Evolutionary conservation across 2,329 filamentous ascomycete species (phyloP), one percentile per base, ranked within the genome.

Genomic region (Camillea tinctor): DNA sequence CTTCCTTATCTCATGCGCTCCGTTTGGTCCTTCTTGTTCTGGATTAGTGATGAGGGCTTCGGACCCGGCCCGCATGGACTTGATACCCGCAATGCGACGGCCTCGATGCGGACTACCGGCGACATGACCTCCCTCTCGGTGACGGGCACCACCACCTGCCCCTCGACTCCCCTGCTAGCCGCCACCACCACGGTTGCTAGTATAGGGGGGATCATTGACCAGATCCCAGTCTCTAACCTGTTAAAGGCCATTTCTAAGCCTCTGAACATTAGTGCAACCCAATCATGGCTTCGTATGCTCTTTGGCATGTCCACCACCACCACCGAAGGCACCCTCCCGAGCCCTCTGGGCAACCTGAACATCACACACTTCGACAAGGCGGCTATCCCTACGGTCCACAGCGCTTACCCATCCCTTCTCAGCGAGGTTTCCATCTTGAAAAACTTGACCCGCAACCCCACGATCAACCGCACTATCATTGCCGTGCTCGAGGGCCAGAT

Each of bases 11-110:
- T 91, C 52, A 96, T 98, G 84, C 87, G 96, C 69, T 89, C 91
- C 44, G 88, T 96, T 52, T 99, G 95, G 96, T 87, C 94, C 48
- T 90, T 92, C 62, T 83, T 98, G 66, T 98, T 99, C 77, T 99
- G 93, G 93, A 80, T 97, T 63, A 93, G 91, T 61, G 93, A 97
- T 82, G 91, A 78, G 82, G 91, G 84, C 2, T 74, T 86, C 4
- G 79, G 80, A 11, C 73, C 73, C 52, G 68, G 70, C 56, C 66
- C 74, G 4, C 61, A 68, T 9, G 58, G 68, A 17, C 62, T 68
- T 21, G 77, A 80, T 48, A 36, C 61, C 44, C 62, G 68, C 57
- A 65, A 69, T 60, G 44, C 72, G 3, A 70, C 36, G 13, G 17
- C 74, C 26, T 68, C 54, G 5, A 55, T 56, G 49, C 62, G 58